Evolutionary conservation across 331 rosid species (phyloP), one percentile per base, ranked within the genome.

Genomic region (Prunus yedoensis): DNA sequence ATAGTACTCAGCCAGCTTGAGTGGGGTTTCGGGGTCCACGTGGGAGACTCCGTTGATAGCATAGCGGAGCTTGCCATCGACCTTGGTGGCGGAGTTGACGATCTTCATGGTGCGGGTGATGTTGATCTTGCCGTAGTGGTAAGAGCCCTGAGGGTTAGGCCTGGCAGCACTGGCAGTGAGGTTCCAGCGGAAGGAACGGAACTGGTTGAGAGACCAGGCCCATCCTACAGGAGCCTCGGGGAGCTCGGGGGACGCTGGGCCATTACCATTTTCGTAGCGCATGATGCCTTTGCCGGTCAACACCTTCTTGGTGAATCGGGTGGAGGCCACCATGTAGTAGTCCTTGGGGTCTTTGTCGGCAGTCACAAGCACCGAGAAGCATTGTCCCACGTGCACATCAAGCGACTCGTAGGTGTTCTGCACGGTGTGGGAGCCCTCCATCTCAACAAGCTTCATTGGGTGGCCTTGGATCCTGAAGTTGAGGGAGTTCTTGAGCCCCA

Each of bases 71-170:
- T 84, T 85, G 0, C 87, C 93, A 0, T 63, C 20, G 0, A 43
- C 75, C 7, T 10, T 83, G 27, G 52, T 20, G 3, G 62, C 81
- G 0, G 91, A 71, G 89, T 89, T 87, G 16, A 70, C 56, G 6
- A 89, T 3, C 80, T 70, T 85, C 52, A 89, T 81, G 21, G 91
- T 89, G 35, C 93, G 89, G 60, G 91, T 89, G 38, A 89, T 89
- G 76, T 87, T 83, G 77, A 89, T 89, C 12, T 75, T 46, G 8
- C 91, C 91, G 18, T 87, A 89, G 35, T 89, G 84, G 84, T 74
- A 87, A 2, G 93, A 89, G 0, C 93, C 93, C 52, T 87, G 93
- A 47, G 91, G 93, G 51, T 89, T 89, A 21, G 93, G 93, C 77
- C 93, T 85, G 21, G 91, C 93, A 21, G 93, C 93, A 62, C 88